Percentiles rank a stretch among this genome's conserved stretches.
These are phyloP conservation scores for Hamigera avellanea DNA, from an alignment of 495 filamentous ascomycete species.

Conservation along the genomic window DNA sequence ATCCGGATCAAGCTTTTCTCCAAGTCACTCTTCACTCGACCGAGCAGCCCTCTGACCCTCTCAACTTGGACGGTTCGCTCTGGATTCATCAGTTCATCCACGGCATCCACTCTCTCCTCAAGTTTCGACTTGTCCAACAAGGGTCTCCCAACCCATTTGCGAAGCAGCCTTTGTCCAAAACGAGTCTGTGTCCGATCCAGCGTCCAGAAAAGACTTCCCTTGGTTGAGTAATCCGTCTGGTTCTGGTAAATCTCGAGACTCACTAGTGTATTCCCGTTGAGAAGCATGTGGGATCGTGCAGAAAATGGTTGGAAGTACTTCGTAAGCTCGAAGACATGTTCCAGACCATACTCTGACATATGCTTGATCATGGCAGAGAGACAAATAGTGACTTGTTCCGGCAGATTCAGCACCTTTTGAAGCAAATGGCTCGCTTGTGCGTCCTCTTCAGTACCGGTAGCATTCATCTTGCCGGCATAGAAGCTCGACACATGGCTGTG, in stretches of 20 bases:
- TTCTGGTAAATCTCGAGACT: slow-evolving; percentile 96
- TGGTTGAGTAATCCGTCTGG: slow-evolving; percentile 73
- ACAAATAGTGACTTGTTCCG: slow-evolving; percentile 81
- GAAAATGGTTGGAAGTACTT: slow-evolving; percentile 98
- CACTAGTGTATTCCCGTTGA: slow-evolving; percentile 91
- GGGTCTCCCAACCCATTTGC: slow-evolving; percentile 93
- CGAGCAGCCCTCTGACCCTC: slow-evolving; percentile 56
- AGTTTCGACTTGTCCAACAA: slow-evolving; percentile 67
- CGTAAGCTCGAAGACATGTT: slow-evolving; percentile 93
- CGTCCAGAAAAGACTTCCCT: slow-evolving; percentile 91
- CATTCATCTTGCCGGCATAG: slow-evolving; percentile 80
- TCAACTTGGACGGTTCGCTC: slow-evolving; percentile 55
- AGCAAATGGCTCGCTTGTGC: slow-evolving; percentile 48
- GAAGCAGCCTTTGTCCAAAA: slow-evolving; percentile 76
- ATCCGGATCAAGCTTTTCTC: slow-evolving; percentile 90
- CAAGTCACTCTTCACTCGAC: slow-evolving; percentile 65
- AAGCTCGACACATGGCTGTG: slow-evolving; percentile 89
- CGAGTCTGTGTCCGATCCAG: slow-evolving; percentile 85
- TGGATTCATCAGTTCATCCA: slow-evolving; percentile 75
- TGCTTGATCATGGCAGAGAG: slow-evolving; percentile 96
- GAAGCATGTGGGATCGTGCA: slow-evolving; percentile 85
- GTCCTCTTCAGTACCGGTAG: slow-evolving; percentile 35
- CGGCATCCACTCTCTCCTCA: slow-evolving; percentile 74
- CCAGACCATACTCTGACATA: slow-evolving; percentile 81
- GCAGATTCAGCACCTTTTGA: slow-evolving; percentile 74